A percentile compares a stretch with the other conserved stretches of the same genome.
Conservation (phyloP, 495 filamentous ascomycete genomes). For the Penicillium macrosclerotiorum region DNA sequence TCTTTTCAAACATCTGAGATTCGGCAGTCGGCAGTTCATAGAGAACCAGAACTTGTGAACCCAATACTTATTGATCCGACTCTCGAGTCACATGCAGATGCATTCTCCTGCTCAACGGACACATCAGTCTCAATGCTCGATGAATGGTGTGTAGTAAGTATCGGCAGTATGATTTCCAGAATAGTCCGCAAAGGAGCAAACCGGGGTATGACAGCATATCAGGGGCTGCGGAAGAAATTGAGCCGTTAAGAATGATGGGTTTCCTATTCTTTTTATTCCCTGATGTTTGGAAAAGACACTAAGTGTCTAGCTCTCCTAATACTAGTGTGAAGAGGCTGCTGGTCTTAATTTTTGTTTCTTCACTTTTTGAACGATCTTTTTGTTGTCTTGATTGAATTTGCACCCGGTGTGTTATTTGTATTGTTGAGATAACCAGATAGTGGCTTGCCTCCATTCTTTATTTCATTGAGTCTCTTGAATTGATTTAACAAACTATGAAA, state of each 20-base stretch:
- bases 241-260: not conserved
- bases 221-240: not conserved
- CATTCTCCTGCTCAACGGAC: not conserved
- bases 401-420: too few species aligned
- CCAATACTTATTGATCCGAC: not conserved
- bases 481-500: not conserved
- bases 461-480: too few species aligned
- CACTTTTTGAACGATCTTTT: too few species aligned
- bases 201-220: not conserved
- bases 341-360: not conserved
- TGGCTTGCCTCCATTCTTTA: too few species aligned
- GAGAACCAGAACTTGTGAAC: too few species aligned
- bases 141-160: not conserved
- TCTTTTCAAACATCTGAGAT: too few species aligned
- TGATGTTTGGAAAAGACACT: not conserved
- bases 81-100: not conserved
- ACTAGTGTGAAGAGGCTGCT: not conserved
- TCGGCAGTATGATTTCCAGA: conserved; percentile 1
- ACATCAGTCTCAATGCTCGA: not conserved
- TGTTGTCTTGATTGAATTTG: too few species aligned
- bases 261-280: not conserved
- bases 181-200: conserved; percentile 3
- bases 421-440: too few species aligned
- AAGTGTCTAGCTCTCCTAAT: not conserved
- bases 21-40: too few species aligned